Evolutionary conservation across 129 eudicot species (phyloP).

Genomic region (Lonicera japonica): DNA sequence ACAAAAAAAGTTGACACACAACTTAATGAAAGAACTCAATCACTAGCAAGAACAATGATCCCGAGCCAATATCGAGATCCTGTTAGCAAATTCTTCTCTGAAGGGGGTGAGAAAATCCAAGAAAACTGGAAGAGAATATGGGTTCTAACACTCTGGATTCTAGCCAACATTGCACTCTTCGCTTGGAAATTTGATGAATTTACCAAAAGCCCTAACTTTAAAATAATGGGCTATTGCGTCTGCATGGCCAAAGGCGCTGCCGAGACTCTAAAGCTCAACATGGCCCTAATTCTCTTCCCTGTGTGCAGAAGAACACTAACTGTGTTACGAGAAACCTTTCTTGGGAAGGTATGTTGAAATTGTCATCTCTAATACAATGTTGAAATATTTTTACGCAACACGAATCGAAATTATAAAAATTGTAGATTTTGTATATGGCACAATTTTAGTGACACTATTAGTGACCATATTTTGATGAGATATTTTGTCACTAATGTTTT

Average conservation of each 20-base stretch:
- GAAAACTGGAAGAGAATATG: slow-evolving; percentile 81
- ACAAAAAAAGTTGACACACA: slow-evolving; percentile 19
- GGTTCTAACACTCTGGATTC: slow-evolving; percentile 48
- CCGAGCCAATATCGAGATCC: slow-evolving; percentile 55
- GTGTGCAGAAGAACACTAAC: slow-evolving; percentile 63
- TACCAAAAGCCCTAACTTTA: slow-evolving; percentile 23
- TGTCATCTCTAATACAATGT: too few species aligned
- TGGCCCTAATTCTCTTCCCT: slow-evolving; percentile 63
- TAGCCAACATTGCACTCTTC: slow-evolving; percentile 48
- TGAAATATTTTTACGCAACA: too few species aligned
- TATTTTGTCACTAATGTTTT: too few species aligned
- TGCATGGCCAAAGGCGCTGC: slow-evolving; percentile 61
- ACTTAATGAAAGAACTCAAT: slow-evolving; percentile 28
- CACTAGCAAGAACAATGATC: slow-evolving; percentile 85
- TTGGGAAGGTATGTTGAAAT: slow-evolving; percentile 16
- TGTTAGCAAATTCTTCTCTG: slow-evolving; percentile 31
- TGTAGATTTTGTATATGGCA: too few species aligned
- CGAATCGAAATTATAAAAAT: too few species aligned
- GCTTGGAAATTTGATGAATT: slow-evolving; percentile 53
- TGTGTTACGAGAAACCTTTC: slow-evolving; percentile 31
- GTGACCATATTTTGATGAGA: too few species aligned
- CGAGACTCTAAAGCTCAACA: slow-evolving; percentile 64
- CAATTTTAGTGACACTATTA: too few species aligned
- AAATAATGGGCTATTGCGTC: slow-evolving; percentile 53
- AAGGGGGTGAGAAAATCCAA: slow-evolving; percentile 33